Base-by-base conservation (phyloP, 1,284 basidiomycete species). In the Ceratobasidium sp. region DNA sequence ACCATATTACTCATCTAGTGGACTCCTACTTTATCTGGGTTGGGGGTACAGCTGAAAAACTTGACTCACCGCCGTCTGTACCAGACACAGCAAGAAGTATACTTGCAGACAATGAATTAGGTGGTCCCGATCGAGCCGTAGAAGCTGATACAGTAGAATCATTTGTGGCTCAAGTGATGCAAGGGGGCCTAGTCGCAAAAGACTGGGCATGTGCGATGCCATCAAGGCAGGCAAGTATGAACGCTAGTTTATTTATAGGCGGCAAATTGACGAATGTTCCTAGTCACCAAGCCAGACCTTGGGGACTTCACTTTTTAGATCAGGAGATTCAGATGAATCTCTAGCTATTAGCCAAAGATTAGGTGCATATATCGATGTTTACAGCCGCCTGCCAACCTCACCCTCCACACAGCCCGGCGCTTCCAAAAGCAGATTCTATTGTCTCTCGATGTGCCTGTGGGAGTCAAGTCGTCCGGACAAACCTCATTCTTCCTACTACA, bases 131-230 rank as follows among this genome's bases (percentile, higher is more conserved):
- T 26, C 26, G 28, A 58, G 23, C 26, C 0, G 28, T 26, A 49
- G 85, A 84, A 44, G 80, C 84, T 42, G 84, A 85, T 68, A 51
- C 60, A 9, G 51, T 55, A 18, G 89, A 90, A 18, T 42, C 63
- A 79, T 87, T 89, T 77, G 89, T 89, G 40, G 85, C 86, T 58
- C 86, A 84, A 60, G 90, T 89, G 40, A 85, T 88, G 2, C 83
- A 85, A 58, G 86, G 87, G 58, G 94, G 92, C 55, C 87, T 84
- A 63, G 85, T 96, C 61, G 91, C 91, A 80, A 89, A 86, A 77
- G 95, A 96, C 81, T 96, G 95, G 95, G 92, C 93, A 10, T 94
- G 92, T 81, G 94, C 93, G 49, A 95, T 96, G 94, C 94, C 95
- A 13, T 82, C 86, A 15, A 82, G 83, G 78, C 85, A 86, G 69